Base-by-base conservation (phyloP, 2,329 filamentous ascomycete genomes). In the Rugonectria rugulosa region DNA sequence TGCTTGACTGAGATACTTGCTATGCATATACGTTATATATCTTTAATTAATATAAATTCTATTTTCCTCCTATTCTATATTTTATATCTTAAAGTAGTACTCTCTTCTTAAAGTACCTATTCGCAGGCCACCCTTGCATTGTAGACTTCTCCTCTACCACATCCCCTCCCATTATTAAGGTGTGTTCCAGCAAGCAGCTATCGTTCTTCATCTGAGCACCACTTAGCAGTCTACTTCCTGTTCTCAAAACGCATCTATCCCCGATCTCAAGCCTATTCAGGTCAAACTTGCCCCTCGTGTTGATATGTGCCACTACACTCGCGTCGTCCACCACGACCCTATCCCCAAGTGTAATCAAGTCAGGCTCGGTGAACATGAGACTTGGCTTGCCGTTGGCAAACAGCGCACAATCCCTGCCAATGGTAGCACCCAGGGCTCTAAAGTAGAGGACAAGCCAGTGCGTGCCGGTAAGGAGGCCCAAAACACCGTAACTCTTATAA, bases 291-390 rank as follows among this genome's bases (percentile, higher is more conserved):
- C 83, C 82, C 3, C 82, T 71, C 0, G 80, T 82, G 66, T 86
- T 85, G 65, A 85, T 78, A 63, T 85, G 83, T 6, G 73, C 79
- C 6, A 85, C 81, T 6, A 85, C 69, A 62, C 79, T 82, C 1
- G 81, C 81, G 61, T 85, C 81, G 51, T 85, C 83, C 1, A 85
- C 77, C 1, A 72, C 71, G 1, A 84, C 82, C 2, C 82, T 70
- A 59, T 83, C 77, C 2, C 82, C 82, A 2, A 85, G 69, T 0
- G 73, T 79, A 12, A 86, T 71, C 6, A 85, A 73, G 52, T 85
- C 83, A 1, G 82, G 82, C 69, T 85, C 82, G 0, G 83, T 86
- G 61, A 85, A 82, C 66, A 81, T 76, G 14, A 85, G 70, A 29
- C 74, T 79, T 1, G 82, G 81, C 5, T 71, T 64, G 0, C 83